Evolutionary conservation across 2,329 filamentous ascomycete genomes (phyloP), one percentile per base, ranked within the genome.

Genomic region (Alternaria arborescens): DNA sequence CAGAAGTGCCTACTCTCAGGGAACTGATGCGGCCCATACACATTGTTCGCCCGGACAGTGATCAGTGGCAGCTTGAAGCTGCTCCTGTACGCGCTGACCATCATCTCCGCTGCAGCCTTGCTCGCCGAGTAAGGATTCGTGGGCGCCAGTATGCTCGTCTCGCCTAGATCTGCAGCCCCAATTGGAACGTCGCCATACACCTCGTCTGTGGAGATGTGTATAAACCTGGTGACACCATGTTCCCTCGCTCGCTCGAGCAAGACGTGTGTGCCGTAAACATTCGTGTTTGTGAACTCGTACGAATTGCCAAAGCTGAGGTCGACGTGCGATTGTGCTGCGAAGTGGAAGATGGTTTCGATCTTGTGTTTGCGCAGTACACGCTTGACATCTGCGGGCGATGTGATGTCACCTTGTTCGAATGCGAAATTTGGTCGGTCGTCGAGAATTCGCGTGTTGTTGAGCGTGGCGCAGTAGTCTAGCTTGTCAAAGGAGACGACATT

Each of bases 401-500:
- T 93, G 67, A 94, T 88, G 71, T 94, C 91, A 56, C 92, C 91
- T 74, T 91, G 88, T 77, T 92, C 90, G 76, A 94, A 94, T 30
- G 84, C 86, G 77, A 94, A 95, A 78, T 94, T 94, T 55, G 85
- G 82, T 68, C 85, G 85, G 64, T 85, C 84, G 70, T 90, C 86
- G 50, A 94, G 85, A 52, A 86, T 83, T 44, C 88, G 85, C 4
- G 91, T 92, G 79, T 94, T 95, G 82, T 93, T 92, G 68, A 93
- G 82, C 8, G 91, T 91, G 8, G 91, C 86, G 80, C 91, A 93
- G 80, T 93, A 93, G 77, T 94, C 91, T 60, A 94, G 84, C 79
- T 94, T 94, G 81, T 95, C 92, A 72, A 94, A 93, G 34, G 90
- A 94, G 52, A 94, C 84, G 64, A 94, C 87, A 72, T 91, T 91